phyloP scores from a whole-genome alignment of 164 flowering plant species.

The Annona cherimola region DNA sequence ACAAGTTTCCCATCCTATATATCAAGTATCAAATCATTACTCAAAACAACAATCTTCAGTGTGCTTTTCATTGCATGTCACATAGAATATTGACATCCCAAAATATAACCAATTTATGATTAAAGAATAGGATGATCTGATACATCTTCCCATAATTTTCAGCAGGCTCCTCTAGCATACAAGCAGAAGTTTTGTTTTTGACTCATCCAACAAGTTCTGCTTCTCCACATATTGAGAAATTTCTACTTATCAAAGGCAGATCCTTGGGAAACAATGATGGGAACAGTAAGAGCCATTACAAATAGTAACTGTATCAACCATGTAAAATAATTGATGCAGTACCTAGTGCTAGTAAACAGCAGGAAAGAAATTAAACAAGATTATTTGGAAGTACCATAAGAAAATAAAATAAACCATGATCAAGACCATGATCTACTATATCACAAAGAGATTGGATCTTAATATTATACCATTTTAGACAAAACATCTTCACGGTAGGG shows the following conservation, averaged over 20 bases:
- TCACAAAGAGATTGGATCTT: neutral
- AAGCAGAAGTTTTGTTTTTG: neutral
- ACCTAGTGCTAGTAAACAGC: neutral
- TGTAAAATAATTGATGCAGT: neutral
- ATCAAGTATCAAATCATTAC: too few species aligned
- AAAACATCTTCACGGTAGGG: conserved; percentile 74
- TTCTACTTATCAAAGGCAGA: neutral
- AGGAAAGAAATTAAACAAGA: neutral
- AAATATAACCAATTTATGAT: too few species aligned
- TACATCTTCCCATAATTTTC: too few species aligned
- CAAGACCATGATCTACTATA: neutral
- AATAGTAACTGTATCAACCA: neutral
- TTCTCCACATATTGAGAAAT: neutral
- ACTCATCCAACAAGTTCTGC: neutral
- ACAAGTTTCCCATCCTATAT: too few species aligned
- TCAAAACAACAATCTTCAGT: too few species aligned
- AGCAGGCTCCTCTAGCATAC: too few species aligned
- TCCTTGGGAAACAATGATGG: neutral
- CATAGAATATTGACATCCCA: too few species aligned
- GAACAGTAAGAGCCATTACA: neutral
- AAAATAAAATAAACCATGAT: neutral
- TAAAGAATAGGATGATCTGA: too few species aligned
- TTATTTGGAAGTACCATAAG: neutral
- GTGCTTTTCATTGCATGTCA: too few species aligned
- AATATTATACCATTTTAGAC: conserved; percentile 67